Conservation (phyloP, 2,329 filamentous ascomycete genomes). For the Diaporthe amygdali region DNA sequence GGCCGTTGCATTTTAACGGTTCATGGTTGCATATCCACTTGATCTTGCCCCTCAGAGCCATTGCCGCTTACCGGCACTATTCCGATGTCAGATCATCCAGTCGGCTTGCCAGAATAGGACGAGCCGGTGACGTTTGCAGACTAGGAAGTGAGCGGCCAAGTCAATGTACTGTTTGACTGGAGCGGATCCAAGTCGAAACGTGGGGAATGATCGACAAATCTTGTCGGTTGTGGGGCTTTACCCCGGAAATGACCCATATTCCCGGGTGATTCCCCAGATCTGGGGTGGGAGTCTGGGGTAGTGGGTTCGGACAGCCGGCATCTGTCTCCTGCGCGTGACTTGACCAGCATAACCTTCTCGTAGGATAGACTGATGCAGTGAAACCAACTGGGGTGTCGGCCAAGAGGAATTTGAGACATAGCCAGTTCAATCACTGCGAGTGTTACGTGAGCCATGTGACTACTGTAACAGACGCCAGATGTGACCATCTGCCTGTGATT, state of each 20-base stretch:
- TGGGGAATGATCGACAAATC: not conserved
- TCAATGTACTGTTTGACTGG: not conserved
- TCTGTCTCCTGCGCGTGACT: not conserved
- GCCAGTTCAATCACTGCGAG: not conserved
- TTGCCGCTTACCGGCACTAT: not conserved
- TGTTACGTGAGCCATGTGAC: not conserved
- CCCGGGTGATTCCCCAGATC: conserved; percentile 12
- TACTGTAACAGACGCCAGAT: not conserved
- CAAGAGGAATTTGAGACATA: not conserved
- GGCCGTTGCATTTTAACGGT: not conserved
- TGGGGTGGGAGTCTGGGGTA: not conserved
- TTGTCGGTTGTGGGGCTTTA: not conserved
- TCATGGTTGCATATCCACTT: not conserved
- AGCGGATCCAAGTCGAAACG: conserved; percentile 6
- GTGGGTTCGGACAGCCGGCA: not conserved
- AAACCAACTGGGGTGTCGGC: not conserved
- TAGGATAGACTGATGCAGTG: not conserved
- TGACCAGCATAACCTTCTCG: not conserved
- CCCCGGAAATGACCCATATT: conserved; percentile 2
- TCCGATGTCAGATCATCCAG: not conserved
- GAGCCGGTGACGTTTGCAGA: not conserved
- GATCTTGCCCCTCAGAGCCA: not conserved
- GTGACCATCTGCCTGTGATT: not conserved
- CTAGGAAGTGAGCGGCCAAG: not conserved
- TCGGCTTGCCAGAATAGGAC: conserved; percentile 18